Evolutionary conservation across 2,329 filamentous ascomycete species (phyloP), one percentile per base, ranked within the genome.

Genomic region (Cephalotrichum gorgonifer): DNA sequence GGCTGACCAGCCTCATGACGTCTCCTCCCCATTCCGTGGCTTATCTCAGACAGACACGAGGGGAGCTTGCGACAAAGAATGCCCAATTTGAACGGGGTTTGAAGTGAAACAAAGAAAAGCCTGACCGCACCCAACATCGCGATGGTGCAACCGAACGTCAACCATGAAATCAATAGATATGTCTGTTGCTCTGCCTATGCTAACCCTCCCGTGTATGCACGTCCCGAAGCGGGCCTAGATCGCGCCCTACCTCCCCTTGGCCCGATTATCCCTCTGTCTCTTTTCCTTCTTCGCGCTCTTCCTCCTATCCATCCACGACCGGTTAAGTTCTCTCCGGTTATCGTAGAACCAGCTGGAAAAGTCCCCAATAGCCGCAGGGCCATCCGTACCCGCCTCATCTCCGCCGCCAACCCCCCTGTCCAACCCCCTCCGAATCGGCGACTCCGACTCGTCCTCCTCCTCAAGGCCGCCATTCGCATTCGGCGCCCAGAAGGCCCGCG

Each of bases 291-390:
- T 70, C 4, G 71, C 79, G 52, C 72, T 65, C 68, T 83, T 83
- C 54, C 78, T 72, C 50, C 81, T 69, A 60, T 72, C 75, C 68
- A 81, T 83, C 82, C 82, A 86, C 14, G 78, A 77, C 48, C 75
- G 66, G 58, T 83, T 85, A 48, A 83, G 66, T 35, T 85, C 76
- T 2, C 81, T 74, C 15, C 82, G 68, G 53, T 83, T 76, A 55
- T 83, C 76, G 74, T 80, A 85, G 63, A 86, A 86, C 73, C 78
- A 83, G 50, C 78, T 74, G 59, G 81, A 76, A 56, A 84, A 84
- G 53, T 83, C 77, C 42, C 66, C 74, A 4, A 62, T 55, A 26
- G 53, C 48, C 6, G 48, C 50, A 6, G 56, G 53, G 1, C 54
- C 55, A 9, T 53, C 55, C 31, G 53, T 56, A 23, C 49, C 51